Evolutionary conservation across 2,329 filamentous ascomycete genomes (phyloP), one percentile per base, ranked within the genome.

Genomic region (Westerdykella ornata): DNA sequence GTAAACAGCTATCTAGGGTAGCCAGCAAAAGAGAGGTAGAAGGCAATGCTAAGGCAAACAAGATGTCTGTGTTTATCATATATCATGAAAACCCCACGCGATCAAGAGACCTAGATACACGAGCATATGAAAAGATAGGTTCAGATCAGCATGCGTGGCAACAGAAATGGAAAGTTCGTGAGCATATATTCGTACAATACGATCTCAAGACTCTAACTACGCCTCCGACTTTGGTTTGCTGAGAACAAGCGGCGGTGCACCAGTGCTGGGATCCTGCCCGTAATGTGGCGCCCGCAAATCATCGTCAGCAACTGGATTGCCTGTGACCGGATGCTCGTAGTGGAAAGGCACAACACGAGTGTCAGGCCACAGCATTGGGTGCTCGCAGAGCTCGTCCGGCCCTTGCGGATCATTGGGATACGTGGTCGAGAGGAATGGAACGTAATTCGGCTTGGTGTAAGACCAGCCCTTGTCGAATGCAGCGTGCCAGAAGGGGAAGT

Each of bases 401-500:
- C 74, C 74, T 8, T 64, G 43, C 5, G 70, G 69, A 43, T 76
- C 73, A 45, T 75, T 72, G 0, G 73, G 74, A 46, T 61, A 77
- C 2, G 66, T 70, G 47, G 53, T 67, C 0, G 59, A 70, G 31
- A 72, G 69, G 62, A 73, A 75, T 3, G 73, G 74, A 4, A 77
- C 57, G 53, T 76, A 77, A 38, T 76, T 74, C 38, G 71, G 67
- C 55, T 72, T 71, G 30, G 74, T 77, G 52, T 74, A 66, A 2
- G 68, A 63, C 75, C 75, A 78, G 26, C 75, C 75, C 31, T 68
- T 69, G 56, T 74, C 72, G 43, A 74, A 72, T 19, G 73, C 69
- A 12, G 54, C 59, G 37, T 78, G 75, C 75, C 75, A 78, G 59
- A 78, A 77, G 1, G 75, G 73, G 51, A 77, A 77, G 56, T 77